Evolutionary conservation across 108 stramenopile genomes (phyloP).

Genomic region (Schizochytrium sp.): DNA sequence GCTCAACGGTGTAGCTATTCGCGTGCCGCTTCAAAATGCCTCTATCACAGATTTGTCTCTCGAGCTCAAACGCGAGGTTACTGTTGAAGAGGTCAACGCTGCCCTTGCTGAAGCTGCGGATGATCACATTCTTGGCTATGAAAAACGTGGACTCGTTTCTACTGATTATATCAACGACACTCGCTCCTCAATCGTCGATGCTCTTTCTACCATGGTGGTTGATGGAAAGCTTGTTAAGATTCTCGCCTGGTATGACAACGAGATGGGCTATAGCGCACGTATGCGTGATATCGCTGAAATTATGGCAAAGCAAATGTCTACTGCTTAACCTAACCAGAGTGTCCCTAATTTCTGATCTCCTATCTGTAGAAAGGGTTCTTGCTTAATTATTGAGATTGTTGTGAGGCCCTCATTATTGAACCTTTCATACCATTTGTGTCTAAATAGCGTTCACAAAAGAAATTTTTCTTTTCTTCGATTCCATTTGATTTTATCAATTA

Average conservation of each 20-base stretch:
- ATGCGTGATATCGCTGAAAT: slow-evolving; percentile 86
- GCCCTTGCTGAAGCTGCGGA: slow-evolving; percentile 84
- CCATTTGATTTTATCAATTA: too few species aligned
- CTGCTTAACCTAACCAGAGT: background rate
- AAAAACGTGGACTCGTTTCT: slow-evolving; percentile 84
- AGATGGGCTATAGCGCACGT: slow-evolving; percentile 90
- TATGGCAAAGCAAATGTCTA: slow-evolving; percentile 61
- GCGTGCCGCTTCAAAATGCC: slow-evolving; percentile 90
- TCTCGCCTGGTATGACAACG: slow-evolving; percentile 93
- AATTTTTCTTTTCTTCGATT: too few species aligned
- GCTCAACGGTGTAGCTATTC: slow-evolving; percentile 91
- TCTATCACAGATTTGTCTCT: slow-evolving; percentile 89
- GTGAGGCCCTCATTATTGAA: too few species aligned
- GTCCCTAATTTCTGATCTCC: background rate
- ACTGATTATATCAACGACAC: slow-evolving; percentile 92
- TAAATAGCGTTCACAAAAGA: too few species aligned
- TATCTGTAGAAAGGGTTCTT: background rate
- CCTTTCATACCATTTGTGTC: too few species aligned
- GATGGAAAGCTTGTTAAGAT: slow-evolving; percentile 91
- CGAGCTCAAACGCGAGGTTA: slow-evolving; percentile 81
- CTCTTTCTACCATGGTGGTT: slow-evolving; percentile 90
- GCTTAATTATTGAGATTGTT: background rate
- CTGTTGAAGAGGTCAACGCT: slow-evolving; percentile 88
- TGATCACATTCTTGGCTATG: slow-evolving; percentile 88
- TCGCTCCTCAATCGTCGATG: slow-evolving; percentile 87